Evolutionary conservation across 306 rosid genomes (phyloP).

Genomic region (Quercus berberidifolia): DNA sequence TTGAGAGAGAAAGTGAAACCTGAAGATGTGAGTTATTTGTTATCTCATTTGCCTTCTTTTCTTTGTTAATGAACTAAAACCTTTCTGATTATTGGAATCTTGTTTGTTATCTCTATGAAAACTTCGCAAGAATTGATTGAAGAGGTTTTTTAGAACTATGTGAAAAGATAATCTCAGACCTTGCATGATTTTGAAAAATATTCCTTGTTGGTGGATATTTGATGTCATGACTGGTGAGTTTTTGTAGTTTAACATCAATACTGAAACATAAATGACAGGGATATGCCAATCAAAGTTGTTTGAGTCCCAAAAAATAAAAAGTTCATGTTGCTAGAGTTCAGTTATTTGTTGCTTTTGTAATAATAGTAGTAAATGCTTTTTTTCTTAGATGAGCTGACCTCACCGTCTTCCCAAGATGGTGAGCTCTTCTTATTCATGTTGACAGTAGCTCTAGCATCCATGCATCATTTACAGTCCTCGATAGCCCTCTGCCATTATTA

Average conservation of each 20-base stretch:
- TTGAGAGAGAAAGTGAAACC: conserved; percentile 87
- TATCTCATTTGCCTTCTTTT: conserved; percentile 4
- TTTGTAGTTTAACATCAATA: background rate
- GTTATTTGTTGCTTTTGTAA: too few relatives aligned
- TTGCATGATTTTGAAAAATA: background rate
- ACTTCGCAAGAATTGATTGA: background rate
- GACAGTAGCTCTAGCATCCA: background rate
- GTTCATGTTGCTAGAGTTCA: background rate
- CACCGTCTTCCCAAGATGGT: background rate
- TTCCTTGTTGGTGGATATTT: conserved; percentile 5
- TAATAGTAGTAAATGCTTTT: background rate
- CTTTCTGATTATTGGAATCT: conserved; percentile 9
- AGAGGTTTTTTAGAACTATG: conserved; percentile 1
- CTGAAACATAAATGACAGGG: background rate
- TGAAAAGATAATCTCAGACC: background rate
- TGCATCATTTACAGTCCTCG: background rate
- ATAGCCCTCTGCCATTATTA: background rate
- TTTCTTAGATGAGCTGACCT: background rate
- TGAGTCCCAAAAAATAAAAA: background rate
- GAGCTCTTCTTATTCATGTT: background rate
- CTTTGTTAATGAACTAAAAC: conserved; percentile 13
- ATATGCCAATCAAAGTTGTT: background rate
- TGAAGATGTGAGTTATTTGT: conserved; percentile 71
- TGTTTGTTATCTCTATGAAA: background rate
- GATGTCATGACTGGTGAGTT: background rate